phyloP scores from a whole-genome alignment of 2,329 filamentous ascomycete genomes.

The Cercospora janseana region DNA sequence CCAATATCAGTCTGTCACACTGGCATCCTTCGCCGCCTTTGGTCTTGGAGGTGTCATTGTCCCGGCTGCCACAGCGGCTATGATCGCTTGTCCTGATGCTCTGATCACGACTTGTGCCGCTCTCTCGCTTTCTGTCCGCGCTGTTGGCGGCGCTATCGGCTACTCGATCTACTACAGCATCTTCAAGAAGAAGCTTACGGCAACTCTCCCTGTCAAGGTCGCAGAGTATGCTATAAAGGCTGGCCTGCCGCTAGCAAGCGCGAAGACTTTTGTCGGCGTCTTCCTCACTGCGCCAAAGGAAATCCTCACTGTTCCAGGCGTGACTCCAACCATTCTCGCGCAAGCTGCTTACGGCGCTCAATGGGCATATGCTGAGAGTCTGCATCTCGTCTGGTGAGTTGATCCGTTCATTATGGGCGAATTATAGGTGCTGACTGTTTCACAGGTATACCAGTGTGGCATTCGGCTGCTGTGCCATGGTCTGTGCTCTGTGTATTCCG shows the following conservation, averaged over 20 bases:
- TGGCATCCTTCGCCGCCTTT: conserved; percentile 38
- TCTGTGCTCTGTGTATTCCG: conserved; percentile 23
- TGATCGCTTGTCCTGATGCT: conserved; percentile 34
- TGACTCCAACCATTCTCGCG: conserved; percentile 21
- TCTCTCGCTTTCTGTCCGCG: conserved; percentile 34
- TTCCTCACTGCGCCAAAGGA: conserved; percentile 23
- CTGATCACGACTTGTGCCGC: conserved; percentile 34
- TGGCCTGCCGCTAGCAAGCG: conserved; percentile 24
- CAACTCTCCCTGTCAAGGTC: conserved; percentile 24
- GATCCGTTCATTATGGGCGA: not conserved
- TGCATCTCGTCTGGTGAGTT: conserved; percentile 27
- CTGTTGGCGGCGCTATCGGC: conserved; percentile 33
- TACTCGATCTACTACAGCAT: conserved; percentile 36
- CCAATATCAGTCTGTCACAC: conserved; percentile 23
- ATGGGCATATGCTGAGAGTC: conserved; percentile 28
- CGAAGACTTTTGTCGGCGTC: conserved; percentile 24
- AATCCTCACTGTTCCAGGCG: conserved; percentile 24
- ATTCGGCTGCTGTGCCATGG: conserved; percentile 28
- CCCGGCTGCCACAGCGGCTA: conserved; percentile 35
- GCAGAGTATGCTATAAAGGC: conserved; percentile 27
- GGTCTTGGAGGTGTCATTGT: conserved; percentile 40
- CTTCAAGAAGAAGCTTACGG: conserved; percentile 31
- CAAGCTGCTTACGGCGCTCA: conserved; percentile 22
- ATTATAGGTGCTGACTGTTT: not conserved
- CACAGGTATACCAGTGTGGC: conserved; percentile 28